Conservation (phyloP, 805 yeast species). For the Brettanomyces custersianus region DNA sequence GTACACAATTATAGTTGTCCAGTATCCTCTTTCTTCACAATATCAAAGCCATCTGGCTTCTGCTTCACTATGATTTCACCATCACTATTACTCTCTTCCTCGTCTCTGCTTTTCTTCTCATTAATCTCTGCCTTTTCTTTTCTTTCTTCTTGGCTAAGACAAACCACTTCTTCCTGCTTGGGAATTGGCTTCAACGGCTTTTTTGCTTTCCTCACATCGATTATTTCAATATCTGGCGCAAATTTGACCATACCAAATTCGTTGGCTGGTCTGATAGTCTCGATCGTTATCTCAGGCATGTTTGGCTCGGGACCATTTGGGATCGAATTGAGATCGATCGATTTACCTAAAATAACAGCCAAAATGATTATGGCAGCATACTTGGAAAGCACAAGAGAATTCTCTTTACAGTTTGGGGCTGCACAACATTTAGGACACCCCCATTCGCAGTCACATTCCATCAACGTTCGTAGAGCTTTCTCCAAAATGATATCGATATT, state of each 20-base stretch:
- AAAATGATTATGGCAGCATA: slow-evolving; percentile 72
- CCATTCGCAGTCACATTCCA: slow-evolving; percentile 54
- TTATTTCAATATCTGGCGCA: slow-evolving; percentile 49
- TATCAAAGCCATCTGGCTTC: slow-evolving; percentile 2
- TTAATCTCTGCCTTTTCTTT: neutral
- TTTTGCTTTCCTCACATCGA: slow-evolving; percentile 29
- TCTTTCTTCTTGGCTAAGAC: slow-evolving; percentile 3
- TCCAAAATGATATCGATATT: slow-evolving; percentile 58
- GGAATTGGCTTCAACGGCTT: slow-evolving; percentile 11
- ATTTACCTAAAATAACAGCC: slow-evolving; percentile 48
- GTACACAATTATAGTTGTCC: no score
- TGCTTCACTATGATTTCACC: slow-evolving; percentile 6
- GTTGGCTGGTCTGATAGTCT: slow-evolving; percentile 52
- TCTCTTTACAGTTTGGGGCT: slow-evolving; percentile 72
- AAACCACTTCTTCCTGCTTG: slow-evolving; percentile 16
- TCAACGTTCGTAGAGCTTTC: slow-evolving; percentile 49
- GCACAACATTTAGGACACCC: slow-evolving; percentile 89
- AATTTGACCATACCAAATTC: slow-evolving; percentile 42
- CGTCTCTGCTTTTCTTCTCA: slow-evolving; percentile 1
- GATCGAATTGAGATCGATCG: slow-evolving; percentile 38
- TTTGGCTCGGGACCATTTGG: slow-evolving; percentile 70
- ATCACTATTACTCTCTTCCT: neutral
- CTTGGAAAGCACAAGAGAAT: slow-evolving; percentile 75
- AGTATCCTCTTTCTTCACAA: neutral
- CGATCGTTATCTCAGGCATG: slow-evolving; percentile 60